phyloP scores from a whole-genome alignment of 2,329 filamentous ascomycete genomes.

The Ilyonectria mors-panacis region DNA sequence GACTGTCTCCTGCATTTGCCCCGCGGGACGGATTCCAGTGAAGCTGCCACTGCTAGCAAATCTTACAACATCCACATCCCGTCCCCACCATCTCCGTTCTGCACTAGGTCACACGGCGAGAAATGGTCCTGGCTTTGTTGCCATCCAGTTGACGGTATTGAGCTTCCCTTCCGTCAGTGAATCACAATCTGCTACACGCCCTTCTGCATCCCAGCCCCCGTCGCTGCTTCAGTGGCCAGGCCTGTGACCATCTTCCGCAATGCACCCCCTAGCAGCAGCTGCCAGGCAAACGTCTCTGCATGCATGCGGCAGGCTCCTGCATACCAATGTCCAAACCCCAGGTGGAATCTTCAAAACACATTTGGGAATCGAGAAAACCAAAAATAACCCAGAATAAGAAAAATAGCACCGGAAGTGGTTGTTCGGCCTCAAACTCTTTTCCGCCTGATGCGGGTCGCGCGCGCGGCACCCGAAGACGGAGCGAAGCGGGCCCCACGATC shows the following conservation, averaged over 20 bases:
- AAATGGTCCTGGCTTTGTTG: slow-evolving; percentile 9
- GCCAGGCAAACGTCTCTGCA: slow-evolving; percentile 2
- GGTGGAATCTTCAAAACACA: slow-evolving; percentile 1
- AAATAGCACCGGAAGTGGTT: slow-evolving; percentile 1
- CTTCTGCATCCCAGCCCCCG: neutral
- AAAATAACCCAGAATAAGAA: slow-evolving; percentile 25
- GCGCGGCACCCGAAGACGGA: slow-evolving; percentile 37
- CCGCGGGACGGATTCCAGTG: slow-evolving; percentile 3
- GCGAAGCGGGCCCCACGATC: slow-evolving; percentile 32
- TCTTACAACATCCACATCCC: slow-evolving; percentile 12
- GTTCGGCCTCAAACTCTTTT: slow-evolving; percentile 12
- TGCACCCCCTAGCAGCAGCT: slow-evolving; percentile 16
- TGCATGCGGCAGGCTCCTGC: slow-evolving; percentile 12
- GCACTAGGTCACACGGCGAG: slow-evolving; percentile 17
- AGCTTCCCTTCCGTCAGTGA: slow-evolving; percentile 18
- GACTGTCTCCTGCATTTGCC: neutral
- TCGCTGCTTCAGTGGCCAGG: neutral
- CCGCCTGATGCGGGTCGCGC: slow-evolving; percentile 31
- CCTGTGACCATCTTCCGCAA: slow-evolving; percentile 18
- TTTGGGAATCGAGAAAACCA: slow-evolving; percentile 7
- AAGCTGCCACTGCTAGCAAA: slow-evolving; percentile 2
- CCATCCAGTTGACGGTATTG: slow-evolving; percentile 21
- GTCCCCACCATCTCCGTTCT: slow-evolving; percentile 12
- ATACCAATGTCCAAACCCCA: neutral
- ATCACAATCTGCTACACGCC: slow-evolving; percentile 7